Conservation (phyloP, 306 rosid species). For the Pachyrhizus erosus region DNA sequence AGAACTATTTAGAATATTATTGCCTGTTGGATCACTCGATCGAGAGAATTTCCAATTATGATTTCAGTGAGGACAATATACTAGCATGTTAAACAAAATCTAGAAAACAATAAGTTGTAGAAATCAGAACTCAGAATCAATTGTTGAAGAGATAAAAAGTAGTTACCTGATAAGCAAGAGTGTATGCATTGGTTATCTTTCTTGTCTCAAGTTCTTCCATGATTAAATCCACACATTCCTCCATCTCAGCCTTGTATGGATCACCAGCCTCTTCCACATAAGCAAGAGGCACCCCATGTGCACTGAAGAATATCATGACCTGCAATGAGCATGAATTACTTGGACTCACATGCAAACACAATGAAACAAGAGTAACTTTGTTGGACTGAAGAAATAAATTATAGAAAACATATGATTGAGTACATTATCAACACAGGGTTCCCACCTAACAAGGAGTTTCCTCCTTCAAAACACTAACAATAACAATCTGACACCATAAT, state of each 20-base stretch:
- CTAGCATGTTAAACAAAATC: not conserved
- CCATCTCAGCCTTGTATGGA: slow-evolving; percentile 96
- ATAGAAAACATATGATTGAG: not conserved
- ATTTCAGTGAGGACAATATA: not conserved
- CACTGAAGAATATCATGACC: slow-evolving; percentile 86
- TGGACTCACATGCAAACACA: slow-evolving; percentile 7
- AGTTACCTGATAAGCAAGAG: slow-evolving; percentile 86
- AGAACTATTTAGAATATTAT: not conserved
- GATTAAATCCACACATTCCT: slow-evolving; percentile 85
- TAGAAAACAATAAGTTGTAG: not conserved
- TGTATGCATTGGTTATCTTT: slow-evolving; percentile 63
- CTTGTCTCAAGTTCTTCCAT: slow-evolving; percentile 87
- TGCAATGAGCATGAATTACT: slow-evolving; percentile 43
- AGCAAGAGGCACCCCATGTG: slow-evolving; percentile 92
- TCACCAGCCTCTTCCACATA: slow-evolving; percentile 95
- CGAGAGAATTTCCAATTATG: not conserved
- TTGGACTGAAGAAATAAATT: not conserved
- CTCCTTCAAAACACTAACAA: not conserved
- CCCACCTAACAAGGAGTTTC: not conserved
- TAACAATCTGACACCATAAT: not conserved
- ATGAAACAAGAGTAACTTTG: not conserved
- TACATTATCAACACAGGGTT: not conserved
- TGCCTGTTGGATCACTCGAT: not conserved
- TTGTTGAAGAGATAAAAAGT: not conserved
- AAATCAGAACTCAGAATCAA: slow-evolving; percentile 3